Percentiles rank a stretch among this genome's conserved stretches.
phyloP scores from a whole-genome alignment of 1,139 yeast species.

The Suhomyces terraborum region DNA sequence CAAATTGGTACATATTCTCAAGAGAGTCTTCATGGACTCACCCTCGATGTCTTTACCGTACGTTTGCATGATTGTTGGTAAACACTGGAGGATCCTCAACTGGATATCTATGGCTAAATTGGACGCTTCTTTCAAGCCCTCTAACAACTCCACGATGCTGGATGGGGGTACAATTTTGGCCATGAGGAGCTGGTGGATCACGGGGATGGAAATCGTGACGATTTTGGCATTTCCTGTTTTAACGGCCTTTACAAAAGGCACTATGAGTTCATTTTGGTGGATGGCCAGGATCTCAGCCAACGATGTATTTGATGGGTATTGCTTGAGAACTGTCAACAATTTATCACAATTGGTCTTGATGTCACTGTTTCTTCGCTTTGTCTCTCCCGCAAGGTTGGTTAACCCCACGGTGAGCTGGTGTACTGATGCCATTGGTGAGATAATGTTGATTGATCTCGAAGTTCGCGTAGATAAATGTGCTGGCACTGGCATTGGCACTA shows the following conservation, averaged over 20 bases:
- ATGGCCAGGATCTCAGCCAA: slow-evolving; percentile 28
- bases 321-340: slow-evolving; percentile 53
- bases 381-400: slow-evolving; percentile 60
- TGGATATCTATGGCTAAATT: slow-evolving; percentile 81
- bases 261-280: slow-evolving; percentile 53
- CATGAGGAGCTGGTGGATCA: slow-evolving; percentile 19
- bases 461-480: neutral
- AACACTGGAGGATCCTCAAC: slow-evolving; percentile 79
- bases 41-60: slow-evolving; percentile 62
- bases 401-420: slow-evolving; percentile 59
- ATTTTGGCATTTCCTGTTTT: slow-evolving; percentile 74
- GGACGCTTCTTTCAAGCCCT: slow-evolving; percentile 71
- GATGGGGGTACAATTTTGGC: slow-evolving; percentile 45
- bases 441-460: neutral
- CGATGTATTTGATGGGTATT: slow-evolving; percentile 20
- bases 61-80: slow-evolving; percentile 72
- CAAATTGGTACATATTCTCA: slow-evolving; percentile 70
- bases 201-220: slow-evolving; percentile 55
- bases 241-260: slow-evolving; percentile 75
- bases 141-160: slow-evolving; percentile 56
- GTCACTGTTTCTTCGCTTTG: slow-evolving; percentile 69
- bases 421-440: slow-evolving; percentile 35
- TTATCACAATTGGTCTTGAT: slow-evolving; percentile 67
- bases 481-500: no score
- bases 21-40: slow-evolving; percentile 55